Percentiles rank a stretch among this genome's conserved stretches.
Evolutionary conservation across 2,329 filamentous ascomycete genomes (phyloP).

Genomic region (Diaporthe sp.): DNA sequence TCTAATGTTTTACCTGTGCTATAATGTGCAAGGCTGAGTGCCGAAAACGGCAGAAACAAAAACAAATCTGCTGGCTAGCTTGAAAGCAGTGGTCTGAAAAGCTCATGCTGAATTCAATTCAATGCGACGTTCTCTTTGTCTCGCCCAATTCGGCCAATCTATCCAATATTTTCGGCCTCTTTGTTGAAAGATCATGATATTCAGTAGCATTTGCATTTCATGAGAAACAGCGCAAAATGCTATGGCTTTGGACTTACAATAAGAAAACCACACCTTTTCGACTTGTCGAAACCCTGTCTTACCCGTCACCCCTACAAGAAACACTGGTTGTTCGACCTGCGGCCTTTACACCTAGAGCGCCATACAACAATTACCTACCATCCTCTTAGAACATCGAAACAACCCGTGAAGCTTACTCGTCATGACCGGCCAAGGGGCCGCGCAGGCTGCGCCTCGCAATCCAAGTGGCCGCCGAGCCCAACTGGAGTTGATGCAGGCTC

Average conservation of each 20-base stretch:
- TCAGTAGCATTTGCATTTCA: neutral
- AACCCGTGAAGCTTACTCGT: neutral
- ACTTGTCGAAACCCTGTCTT: neutral
- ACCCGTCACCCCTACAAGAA: neutral
- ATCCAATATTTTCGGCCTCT: neutral
- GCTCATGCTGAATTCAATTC: too few species aligned
- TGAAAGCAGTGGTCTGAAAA: neutral
- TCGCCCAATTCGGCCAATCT: neutral
- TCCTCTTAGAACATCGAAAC: neutral
- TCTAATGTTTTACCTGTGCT: neutral
- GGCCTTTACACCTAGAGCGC: neutral
- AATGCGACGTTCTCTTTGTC: neutral
- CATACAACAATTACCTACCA: too few species aligned
- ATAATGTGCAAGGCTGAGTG: neutral
- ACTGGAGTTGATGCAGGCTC: neutral
- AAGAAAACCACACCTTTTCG: neutral
- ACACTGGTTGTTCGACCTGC: neutral
- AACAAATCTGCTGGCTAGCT: neutral
- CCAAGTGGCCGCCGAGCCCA: neutral
- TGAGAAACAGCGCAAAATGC: neutral
- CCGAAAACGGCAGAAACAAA: constrained; percentile 1
- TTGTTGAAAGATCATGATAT: neutral
- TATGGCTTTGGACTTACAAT: neutral
- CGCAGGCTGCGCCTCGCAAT: neutral
- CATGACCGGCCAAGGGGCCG: neutral